These are phyloP conservation scores for Tephrocybe sp. DNA, from an alignment of 768 basidiomycete species.

Conservation along the genomic window DNA sequence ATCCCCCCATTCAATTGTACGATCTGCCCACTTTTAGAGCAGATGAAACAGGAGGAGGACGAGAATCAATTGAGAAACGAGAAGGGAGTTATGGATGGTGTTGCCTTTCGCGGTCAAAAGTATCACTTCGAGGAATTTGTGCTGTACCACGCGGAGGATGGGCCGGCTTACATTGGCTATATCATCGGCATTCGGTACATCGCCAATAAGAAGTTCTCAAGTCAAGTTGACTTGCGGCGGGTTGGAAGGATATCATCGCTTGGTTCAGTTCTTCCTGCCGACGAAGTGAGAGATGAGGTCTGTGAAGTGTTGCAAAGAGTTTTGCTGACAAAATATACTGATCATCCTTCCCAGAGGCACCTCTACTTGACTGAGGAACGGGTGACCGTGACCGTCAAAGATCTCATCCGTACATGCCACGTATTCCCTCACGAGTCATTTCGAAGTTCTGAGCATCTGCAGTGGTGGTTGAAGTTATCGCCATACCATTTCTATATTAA, in stretches of 20 bases:
- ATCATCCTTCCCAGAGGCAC: slow-evolving; percentile 46
- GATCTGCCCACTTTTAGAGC: slow-evolving; percentile 38
- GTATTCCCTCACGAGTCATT: slow-evolving; percentile 39
- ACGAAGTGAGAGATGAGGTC: slow-evolving; percentile 59
- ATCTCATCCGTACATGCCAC: slow-evolving; percentile 48
- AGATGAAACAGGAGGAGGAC: slow-evolving; percentile 30
- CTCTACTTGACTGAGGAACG: slow-evolving; percentile 57
- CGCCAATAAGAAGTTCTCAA: slow-evolving; percentile 14
- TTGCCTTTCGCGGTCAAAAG: slow-evolving; percentile 43
- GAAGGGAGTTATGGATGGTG: slow-evolving; percentile 31
- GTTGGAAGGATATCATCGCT: slow-evolving; percentile 52
- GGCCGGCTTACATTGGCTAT: slow-evolving; percentile 59
- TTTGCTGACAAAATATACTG: neutral
- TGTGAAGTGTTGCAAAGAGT: slow-evolving; percentile 9
- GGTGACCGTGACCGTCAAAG: slow-evolving; percentile 27
- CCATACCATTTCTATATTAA: slow-evolving; percentile 57
- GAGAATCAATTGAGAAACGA: slow-evolving; percentile 30
- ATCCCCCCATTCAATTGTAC: slow-evolving; percentile 54
- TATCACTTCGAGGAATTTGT: slow-evolving; percentile 69
- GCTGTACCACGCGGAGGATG: slow-evolving; percentile 44
- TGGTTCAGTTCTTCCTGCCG: slow-evolving; percentile 35
- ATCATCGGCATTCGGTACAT: slow-evolving; percentile 33
- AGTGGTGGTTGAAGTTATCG: slow-evolving; percentile 51
- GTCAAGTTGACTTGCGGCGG: slow-evolving; percentile 27
- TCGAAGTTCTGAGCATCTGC: slow-evolving; percentile 20